Evolutionary conservation across 331 rosid species (phyloP), one percentile per base, ranked within the genome.

Genomic region (Acacia pycnantha): DNA sequence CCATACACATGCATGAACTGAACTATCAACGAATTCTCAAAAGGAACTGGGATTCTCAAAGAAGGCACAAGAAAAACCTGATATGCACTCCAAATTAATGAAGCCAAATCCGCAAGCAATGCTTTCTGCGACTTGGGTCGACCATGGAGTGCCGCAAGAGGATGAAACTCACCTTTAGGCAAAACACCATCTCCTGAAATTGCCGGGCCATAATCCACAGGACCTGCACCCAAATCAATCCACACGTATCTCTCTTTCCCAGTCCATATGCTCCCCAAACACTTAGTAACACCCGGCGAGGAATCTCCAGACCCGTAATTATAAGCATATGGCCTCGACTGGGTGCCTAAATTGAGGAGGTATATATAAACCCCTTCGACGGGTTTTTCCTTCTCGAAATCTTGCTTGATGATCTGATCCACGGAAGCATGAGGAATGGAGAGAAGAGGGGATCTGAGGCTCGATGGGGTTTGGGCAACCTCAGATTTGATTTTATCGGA

Each of bases 201-300:
- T 0, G 94, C 88, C 2, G 98, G 99, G 8, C 99, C 99, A 26
- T 96, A 96, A 50, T 94, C 97, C 4, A 96, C 95, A 0, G 97
- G 97, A 0, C 98, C 99, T 5, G 99, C 98, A 7, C 95, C 92
- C 77, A 96, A 83, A 68, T 96, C 99, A 76, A 96, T 85, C 99
- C 99, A 96, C 66, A 91, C 73, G 43, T 90, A 96, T 18, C 98
- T 88, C 11, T 91, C 85, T 11, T 58, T 77, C 41, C 94, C 94
- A 44, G 92, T 90, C 97, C 97, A 94, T 37, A 94, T 48, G 11
- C 88, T 92, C 61, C 98, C 99, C 72, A 88, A 77, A 70, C 99
- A 96, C 50, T 83, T 91, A 22, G 97, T 88, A 37, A 77, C 81
- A 5, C 85, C 97, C 6, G 98, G 86, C n/a, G 99, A 96, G 11